Conservation (phyloP, 345 rosid genomes). For the Citrus glauca region DNA sequence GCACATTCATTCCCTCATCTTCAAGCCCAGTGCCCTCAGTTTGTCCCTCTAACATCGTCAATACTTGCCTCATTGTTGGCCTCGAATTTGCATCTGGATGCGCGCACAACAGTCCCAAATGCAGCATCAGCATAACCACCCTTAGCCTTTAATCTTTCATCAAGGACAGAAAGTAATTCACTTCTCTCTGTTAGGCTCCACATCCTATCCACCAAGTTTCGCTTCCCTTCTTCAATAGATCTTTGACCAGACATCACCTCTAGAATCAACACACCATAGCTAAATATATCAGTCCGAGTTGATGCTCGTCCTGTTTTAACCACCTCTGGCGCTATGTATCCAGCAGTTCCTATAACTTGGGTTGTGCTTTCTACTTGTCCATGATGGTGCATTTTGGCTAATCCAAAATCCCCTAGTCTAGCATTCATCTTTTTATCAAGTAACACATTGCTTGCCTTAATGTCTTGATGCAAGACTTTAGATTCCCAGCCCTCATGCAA, state of each 20-base stretch:
- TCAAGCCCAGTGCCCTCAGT: conserved; percentile 16
- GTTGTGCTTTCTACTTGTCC: conserved; percentile 18
- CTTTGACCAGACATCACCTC: conserved; percentile 50
- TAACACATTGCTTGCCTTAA: conserved; percentile 34
- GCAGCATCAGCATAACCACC: conserved; percentile 14
- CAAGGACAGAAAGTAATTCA: conserved; percentile 22
- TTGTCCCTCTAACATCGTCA: conserved; percentile 37
- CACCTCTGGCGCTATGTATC: conserved; percentile 27
- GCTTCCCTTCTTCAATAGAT: conserved; percentile 48
- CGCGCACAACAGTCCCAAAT: conserved; percentile 44
- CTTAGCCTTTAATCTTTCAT: conserved; percentile 23
- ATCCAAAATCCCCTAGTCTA: conserved; percentile 28
- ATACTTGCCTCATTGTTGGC: conserved; percentile 51
- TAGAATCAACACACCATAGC: conserved; percentile 42
- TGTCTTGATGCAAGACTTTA: conserved; percentile 31
- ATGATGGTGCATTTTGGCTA: conserved; percentile 21
- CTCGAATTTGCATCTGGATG: conserved; percentile 35
- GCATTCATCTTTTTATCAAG: conserved; percentile 33
- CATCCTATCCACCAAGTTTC: conserved; percentile 35
- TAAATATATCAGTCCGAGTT: conserved; percentile 44
- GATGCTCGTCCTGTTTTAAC: conserved; percentile 42
- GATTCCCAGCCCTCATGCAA: conserved; percentile 33
- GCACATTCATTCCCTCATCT: conserved; percentile 16
- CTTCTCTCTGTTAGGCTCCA: conserved; percentile 30
- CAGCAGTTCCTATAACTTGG: conserved; percentile 27